Percentiles rank a stretch among this genome's conserved stretches.
phyloP scores from a whole-genome alignment of 202 grass and related monocot genomes.

The Elaeis oleifera region DNA sequence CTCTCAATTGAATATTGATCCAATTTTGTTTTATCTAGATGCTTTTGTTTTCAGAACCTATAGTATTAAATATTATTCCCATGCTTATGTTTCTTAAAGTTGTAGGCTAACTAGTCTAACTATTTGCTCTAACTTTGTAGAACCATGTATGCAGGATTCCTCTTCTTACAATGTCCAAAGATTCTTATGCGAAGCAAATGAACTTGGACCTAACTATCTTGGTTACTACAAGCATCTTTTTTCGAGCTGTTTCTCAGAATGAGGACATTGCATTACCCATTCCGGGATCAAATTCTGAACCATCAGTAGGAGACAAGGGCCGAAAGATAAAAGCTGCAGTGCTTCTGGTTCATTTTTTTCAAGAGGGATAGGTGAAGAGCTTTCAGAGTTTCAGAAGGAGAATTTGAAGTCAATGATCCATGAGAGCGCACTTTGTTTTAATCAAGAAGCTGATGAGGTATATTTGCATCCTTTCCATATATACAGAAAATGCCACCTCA shows the following conservation, averaged over 20 bases:
- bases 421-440: conserved; percentile 22
- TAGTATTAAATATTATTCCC: too few relatives aligned
- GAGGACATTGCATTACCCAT: conserved; percentile 3
- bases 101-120: too few relatives aligned
- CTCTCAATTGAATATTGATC: too few relatives aligned
- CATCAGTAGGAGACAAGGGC: neutral
- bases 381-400: conserved; percentile 33
- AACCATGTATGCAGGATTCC: neutral
- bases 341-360: conserved; percentile 24
- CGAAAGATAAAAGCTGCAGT: neutral
- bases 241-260: conserved; percentile 19
- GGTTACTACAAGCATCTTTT: conserved; percentile 30
- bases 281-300: neutral
- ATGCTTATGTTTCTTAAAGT: too few relatives aligned
- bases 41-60: too few relatives aligned
- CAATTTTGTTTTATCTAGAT: too few relatives aligned
- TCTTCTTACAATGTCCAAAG: conserved; percentile 21
- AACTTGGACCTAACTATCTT: conserved; percentile 17
- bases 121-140: neutral
- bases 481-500: too few relatives aligned
- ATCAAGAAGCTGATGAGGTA: conserved; percentile 37
- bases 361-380: conserved; percentile 20
- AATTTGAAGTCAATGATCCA: conserved; percentile 32
- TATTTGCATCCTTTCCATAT: neutral
- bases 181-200: conserved; percentile 14